These are phyloP conservation scores for Ephemerocybe angulata DNA, from an alignment of 768 basidiomycete species.

Conservation along the genomic window DNA sequence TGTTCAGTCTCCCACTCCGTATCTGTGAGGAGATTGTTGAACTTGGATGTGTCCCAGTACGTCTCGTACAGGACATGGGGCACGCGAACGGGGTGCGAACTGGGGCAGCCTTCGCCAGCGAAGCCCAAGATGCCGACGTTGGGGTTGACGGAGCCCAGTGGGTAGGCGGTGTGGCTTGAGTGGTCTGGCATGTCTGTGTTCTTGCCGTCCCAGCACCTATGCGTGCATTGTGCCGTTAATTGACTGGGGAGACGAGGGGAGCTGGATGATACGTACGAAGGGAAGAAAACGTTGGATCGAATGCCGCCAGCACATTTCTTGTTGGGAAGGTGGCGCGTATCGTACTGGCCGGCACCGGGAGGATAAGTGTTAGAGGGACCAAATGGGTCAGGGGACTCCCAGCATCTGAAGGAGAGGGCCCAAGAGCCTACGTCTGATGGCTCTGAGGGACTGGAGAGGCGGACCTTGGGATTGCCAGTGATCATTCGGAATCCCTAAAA, in stretches of 20 bases:
- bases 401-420: slow-evolving; percentile 2
- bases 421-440: not conserved
- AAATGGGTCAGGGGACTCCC: slow-evolving; percentile 1
- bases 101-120: not conserved
- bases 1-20: not conserved
- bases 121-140: slow-evolving; percentile 5
- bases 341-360: slow-evolving; percentile 3
- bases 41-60: slow-evolving; percentile 8
- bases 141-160: not conserved
- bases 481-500: slow-evolving; percentile 2
- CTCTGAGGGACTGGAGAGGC: not conserved
- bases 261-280: not conserved
- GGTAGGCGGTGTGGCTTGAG: not conserved
- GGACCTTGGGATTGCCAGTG: not conserved
- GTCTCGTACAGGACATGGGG: slow-evolving; percentile 7
- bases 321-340: slow-evolving; percentile 2
- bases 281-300: not conserved
- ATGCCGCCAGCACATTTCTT: slow-evolving; percentile 4
- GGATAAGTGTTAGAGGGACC: not conserved
- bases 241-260: not conserved
- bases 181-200: slow-evolving; percentile 6
- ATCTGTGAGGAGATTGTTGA: slow-evolving; percentile 4
- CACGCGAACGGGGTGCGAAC: slow-evolving; percentile 7
- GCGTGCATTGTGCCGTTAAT: not conserved
- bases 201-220: slow-evolving; percentile 11